phyloP scores from a whole-genome alignment of 2,329 filamentous ascomycete species.

The Colletotrichum shisoi region DNA sequence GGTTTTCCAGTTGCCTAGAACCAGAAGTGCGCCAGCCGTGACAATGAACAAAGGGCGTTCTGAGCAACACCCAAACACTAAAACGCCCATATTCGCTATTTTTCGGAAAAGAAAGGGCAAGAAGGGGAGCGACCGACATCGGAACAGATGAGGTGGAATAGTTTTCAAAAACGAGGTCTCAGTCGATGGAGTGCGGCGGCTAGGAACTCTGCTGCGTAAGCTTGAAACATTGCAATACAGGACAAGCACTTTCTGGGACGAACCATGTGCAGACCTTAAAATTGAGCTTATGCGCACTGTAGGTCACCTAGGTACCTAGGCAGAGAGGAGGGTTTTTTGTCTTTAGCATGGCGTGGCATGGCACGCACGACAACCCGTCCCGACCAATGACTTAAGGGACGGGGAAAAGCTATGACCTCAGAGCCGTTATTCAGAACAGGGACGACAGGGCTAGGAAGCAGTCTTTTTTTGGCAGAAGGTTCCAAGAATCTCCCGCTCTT shows the following conservation, averaged over 20 bases:
- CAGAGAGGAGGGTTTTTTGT: conserved; percentile 10
- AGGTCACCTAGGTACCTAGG: not conserved
- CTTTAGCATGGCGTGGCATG: conserved; percentile 4
- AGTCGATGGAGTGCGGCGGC: not conserved
- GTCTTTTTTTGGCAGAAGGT: conserved; percentile 27
- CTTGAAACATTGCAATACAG: conserved; percentile 16
- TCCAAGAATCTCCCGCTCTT: conserved; percentile 34
- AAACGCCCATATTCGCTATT: too few species aligned
- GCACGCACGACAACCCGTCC: conserved; percentile 3
- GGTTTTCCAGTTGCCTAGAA: not conserved
- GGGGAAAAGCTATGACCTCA: conserved; percentile 36
- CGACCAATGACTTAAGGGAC: conserved; percentile 22
- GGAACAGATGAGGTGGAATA: not conserved
- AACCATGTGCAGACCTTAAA: conserved; percentile 30
- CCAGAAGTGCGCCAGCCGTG: not conserved
- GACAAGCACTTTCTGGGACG: conserved; percentile 28
- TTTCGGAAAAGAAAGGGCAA: too few species aligned
- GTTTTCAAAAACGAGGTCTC: not conserved
- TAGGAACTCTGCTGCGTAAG: not conserved
- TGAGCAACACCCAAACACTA: not conserved
- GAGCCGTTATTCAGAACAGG: conserved; percentile 19
- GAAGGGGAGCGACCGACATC: not conserved
- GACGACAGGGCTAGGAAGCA: conserved; percentile 4
- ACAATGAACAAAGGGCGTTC: not conserved
- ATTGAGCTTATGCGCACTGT: conserved; percentile 24